These are phyloP conservation scores for Diphasiastrum complanatum DNA, from an alignment of 83 land plant species.

Conservation along the genomic window DNA sequence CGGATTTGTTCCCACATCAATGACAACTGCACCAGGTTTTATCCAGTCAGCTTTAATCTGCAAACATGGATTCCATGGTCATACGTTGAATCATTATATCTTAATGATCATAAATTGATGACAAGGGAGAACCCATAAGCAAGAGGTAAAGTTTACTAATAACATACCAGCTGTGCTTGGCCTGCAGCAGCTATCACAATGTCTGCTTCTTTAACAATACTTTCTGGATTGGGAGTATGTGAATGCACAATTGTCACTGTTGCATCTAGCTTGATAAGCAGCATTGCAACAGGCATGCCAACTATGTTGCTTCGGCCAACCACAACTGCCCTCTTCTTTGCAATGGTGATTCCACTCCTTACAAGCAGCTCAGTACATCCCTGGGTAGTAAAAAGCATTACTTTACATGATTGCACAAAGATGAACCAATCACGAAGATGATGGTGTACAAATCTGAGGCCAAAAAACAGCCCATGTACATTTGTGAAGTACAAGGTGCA, in stretches of 20 bases:
- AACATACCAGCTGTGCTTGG: constrained; percentile 65
- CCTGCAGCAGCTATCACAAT: constrained; percentile 88
- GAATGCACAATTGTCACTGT: constrained; percentile 84
- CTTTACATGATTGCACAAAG: neutral
- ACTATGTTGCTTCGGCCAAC: constrained; percentile 87
- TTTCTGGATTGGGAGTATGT: constrained; percentile 54
- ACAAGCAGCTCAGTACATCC: constrained; percentile 70
- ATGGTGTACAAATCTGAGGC: too few species aligned
- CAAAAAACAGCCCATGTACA: too few species aligned
- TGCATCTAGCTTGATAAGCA: constrained; percentile 74
- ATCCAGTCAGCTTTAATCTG: constrained; percentile 87
- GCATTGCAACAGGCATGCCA: constrained; percentile 70
- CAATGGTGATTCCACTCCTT: constrained; percentile 47
- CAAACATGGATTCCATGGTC: neutral
- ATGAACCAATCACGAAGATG: constrained; percentile 7
- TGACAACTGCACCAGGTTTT: constrained; percentile 86
- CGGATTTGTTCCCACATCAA: constrained; percentile 83
- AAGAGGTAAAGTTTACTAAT: neutral
- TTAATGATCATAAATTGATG: neutral
- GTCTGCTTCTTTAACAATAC: constrained; percentile 65
- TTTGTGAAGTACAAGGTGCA: too few species aligned
- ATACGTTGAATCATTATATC: too few species aligned
- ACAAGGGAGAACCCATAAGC: neutral
- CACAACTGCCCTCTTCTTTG: constrained; percentile 68
- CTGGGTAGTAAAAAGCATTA: constrained; percentile 28